Evolutionary conservation across 139 green algal genomes (phyloP), one percentile per base, ranked within the genome.

Genomic region (Chlorella sorokiniana): DNA sequence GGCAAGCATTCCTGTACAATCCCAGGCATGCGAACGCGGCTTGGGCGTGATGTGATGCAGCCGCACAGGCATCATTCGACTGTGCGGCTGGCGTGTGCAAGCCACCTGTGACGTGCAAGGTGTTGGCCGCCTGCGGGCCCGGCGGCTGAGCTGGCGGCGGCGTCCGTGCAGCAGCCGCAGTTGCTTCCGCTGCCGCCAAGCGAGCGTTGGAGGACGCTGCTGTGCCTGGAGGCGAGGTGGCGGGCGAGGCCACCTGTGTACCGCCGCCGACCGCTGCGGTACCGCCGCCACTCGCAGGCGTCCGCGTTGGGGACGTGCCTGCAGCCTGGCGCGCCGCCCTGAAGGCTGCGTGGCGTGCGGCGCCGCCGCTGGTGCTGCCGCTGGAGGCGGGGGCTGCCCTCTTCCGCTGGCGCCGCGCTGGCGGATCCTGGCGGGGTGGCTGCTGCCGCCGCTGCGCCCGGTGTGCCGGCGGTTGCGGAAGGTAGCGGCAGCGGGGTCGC

Each of bases 401-500:
- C 18, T 42, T 22, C n/a, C 31, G 8, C 63, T 25, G 63, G n/a
- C 59, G 59, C 22, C 59, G 59, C 20, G 7, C 23, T 40, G 35
- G 35, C 71, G 2, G 33, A 37, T 16, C 23, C 48, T 31, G 27
- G 68, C 3, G 69, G 48, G 0, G 71, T 10, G 71, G n/a, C 33
- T 25, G 33, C 52, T 41, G 38, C 73, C 33, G 73, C 27, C 29
- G 73, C 54, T 0, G 56, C 8, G 20, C 3, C 44, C 9, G 40
- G 40, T 22, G 35, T 81, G 40, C 59, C 41, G 16, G 41, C 10
- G 11, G 48, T 31, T 2, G 40, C 41, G 16, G 40, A 14, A 4
- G 75, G 59, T 29, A 62, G 54, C 40, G 63, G 40, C 56, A 81
- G 75, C 29, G 75, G 75, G 1, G 75, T 81, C 7, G 62, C 38